Percentiles rank a stretch among this genome's conserved stretches.
Evolutionary conservation across 257 asterid genomes (phyloP).

Genomic region (Euphrasia confusa): DNA sequence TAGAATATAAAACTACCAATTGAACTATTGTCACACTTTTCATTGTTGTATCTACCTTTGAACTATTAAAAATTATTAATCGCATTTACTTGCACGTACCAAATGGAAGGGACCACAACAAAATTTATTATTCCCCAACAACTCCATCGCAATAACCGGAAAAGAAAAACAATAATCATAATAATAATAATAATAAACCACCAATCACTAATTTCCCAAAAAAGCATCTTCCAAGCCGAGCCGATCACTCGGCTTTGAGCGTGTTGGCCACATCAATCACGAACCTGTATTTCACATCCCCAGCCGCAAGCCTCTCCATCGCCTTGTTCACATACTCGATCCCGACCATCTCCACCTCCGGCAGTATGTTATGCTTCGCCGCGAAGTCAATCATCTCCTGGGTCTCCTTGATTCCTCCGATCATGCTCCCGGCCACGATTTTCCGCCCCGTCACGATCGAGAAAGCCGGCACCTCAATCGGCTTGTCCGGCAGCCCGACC

Average conservation of each 20-base stretch:
- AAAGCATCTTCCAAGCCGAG: neutral
- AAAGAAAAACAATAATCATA: neutral
- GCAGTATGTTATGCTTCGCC: conserved; percentile 20
- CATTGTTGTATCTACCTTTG: too few relatives aligned
- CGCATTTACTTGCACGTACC: too few relatives aligned
- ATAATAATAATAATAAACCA: too few relatives aligned
- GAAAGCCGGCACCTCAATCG: conserved; percentile 25
- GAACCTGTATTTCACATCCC: conserved; percentile 27
- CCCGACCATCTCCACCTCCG: conserved; percentile 21
- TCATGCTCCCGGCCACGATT: conserved; percentile 25
- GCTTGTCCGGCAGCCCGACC: conserved; percentile 19
- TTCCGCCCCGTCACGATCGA: conserved; percentile 14
- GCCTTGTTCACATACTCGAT: conserved; percentile 22
- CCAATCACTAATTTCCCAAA: neutral
- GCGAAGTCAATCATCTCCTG: conserved; percentile 33
- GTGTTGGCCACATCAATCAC: conserved; percentile 25
- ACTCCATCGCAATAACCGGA: neutral
- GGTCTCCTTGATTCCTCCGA: conserved; percentile 28
- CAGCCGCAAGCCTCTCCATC: conserved; percentile 19
- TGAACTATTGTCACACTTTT: too few relatives aligned
- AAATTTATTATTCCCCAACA: neutral
- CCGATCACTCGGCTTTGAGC: conserved; percentile 12
- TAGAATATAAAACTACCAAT: too few relatives aligned
- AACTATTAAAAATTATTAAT: too few relatives aligned
- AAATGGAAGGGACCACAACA: too few relatives aligned